Evolutionary conservation across 2,329 filamentous ascomycete genomes (phyloP).

Genomic region (Calonectria leucothoes): DNA sequence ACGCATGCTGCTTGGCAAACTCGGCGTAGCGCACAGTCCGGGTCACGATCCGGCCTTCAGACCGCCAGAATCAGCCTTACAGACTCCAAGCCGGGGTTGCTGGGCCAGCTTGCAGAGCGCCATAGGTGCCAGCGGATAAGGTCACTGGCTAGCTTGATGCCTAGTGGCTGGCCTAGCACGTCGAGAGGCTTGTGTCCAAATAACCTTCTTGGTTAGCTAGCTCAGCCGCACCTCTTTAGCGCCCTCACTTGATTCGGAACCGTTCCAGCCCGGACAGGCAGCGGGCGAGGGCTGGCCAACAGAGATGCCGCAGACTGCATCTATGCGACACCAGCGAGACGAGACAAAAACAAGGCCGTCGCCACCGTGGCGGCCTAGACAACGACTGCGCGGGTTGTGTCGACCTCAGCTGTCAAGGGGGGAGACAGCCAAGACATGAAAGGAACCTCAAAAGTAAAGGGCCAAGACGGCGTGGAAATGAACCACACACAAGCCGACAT

Average conservation of each 20-base stretch:
- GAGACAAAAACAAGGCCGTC: not conserved
- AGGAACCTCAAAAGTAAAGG: not conserved
- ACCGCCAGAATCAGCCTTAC: constrained; percentile 5
- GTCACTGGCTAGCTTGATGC: not conserved
- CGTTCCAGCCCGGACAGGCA: constrained; percentile 1
- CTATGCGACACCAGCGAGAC: not conserved
- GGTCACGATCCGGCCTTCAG: not conserved
- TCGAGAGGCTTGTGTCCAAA: not conserved
- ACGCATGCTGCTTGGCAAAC: not conserved
- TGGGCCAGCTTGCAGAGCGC: not conserved
- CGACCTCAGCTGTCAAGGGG: not conserved
- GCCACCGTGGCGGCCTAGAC: not conserved
- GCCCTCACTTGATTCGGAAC: not conserved
- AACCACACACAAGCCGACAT: not conserved
- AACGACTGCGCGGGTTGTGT: not conserved
- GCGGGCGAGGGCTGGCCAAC: not conserved
- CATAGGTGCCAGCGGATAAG: not conserved
- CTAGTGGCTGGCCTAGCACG: not conserved
- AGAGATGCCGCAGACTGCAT: not conserved
- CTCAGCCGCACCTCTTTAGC: constrained; percentile 2
- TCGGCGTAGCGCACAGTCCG: not conserved
- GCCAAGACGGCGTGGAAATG: not conserved
- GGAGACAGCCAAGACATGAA: not conserved
- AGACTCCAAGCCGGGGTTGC: not conserved
- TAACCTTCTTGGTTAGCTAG: not conserved